Conservation (phyloP, 192 early-diverging fungal genomes). For the Coemansia sp. region DNA sequence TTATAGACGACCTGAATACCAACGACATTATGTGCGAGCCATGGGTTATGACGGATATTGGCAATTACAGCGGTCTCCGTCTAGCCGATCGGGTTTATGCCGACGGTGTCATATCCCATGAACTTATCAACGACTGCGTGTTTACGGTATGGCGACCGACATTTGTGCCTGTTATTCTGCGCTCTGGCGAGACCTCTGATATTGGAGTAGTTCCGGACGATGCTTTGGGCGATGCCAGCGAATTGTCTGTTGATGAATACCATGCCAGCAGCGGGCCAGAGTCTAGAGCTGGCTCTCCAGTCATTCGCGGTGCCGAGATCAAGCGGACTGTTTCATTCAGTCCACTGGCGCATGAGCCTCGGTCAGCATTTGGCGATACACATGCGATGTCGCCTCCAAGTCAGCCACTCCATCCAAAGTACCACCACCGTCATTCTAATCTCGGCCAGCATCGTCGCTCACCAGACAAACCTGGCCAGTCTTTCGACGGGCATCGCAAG, state of each 20-base stretch:
- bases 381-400: background rate
- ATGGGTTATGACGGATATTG: conserved; percentile 54
- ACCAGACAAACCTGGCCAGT: background rate
- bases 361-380: background rate
- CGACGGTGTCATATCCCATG: conserved; percentile 46
- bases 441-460: background rate
- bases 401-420: background rate
- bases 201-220: background rate
- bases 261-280: background rate
- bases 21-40: conserved; percentile 52
- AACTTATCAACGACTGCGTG: conserved; percentile 47
- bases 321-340: conserved; percentile 12
- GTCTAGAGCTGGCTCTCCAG: conserved; percentile 2
- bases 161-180: conserved; percentile 34
- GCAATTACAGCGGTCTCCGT: conserved; percentile 48
- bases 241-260: conserved; percentile 18
- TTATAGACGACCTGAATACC: conserved; percentile 35
- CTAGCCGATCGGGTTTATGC: conserved; percentile 50
- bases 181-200: conserved; percentile 11
- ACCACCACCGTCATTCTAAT: background rate
- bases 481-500: background rate
- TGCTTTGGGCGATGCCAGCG: conserved; percentile 8
- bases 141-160: conserved; percentile 54
- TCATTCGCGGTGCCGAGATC: background rate
- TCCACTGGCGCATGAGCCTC: conserved; percentile 1